Evolutionary conservation across 2,329 filamentous ascomycete species (phyloP).

Genomic region (Colletotrichum limetticola): DNA sequence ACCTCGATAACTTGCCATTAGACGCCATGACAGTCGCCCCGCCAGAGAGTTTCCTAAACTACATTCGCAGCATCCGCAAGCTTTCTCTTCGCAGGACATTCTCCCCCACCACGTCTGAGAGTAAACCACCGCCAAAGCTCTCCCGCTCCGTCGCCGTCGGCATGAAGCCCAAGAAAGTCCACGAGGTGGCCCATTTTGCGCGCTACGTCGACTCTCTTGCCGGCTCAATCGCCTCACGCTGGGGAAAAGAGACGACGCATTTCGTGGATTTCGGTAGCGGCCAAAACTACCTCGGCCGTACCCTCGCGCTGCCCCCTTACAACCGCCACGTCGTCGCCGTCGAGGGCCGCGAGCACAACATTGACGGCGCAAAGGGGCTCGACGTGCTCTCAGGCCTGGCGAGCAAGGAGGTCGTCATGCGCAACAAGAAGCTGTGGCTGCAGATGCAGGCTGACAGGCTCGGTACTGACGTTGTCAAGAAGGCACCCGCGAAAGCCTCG

Average conservation of each 20-base stretch:
- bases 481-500: conserved; percentile 10
- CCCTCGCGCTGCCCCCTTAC: conserved; percentile 86
- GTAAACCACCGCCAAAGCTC: conserved; percentile 62
- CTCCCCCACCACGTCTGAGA: conserved; percentile 45
- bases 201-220: conserved; percentile 77
- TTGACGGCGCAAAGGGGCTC: conserved; percentile 83
- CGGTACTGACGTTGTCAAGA: conserved; percentile 51
- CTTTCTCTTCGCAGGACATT: conserved; percentile 76
- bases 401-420: conserved; percentile 76
- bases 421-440: conserved; percentile 85
- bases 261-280: conserved; percentile 96
- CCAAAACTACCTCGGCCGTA: conserved; percentile 93
- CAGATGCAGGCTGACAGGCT: conserved; percentile 56
- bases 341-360: conserved; percentile 87
- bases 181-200: conserved; percentile 94
- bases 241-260: conserved; percentile 76
- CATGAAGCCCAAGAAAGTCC: conserved; percentile 96
- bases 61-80: conserved; percentile 76
- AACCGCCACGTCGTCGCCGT: conserved; percentile 90
- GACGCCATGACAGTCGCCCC: conserved; percentile 45
- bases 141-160: conserved; percentile 82
- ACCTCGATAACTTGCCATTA: conserved; percentile 60
- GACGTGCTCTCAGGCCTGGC: conserved; percentile 85
- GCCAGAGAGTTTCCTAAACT: conserved; percentile 72
- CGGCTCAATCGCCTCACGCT: conserved; percentile 66